Percentiles rank a stretch among this genome's conserved stretches.
Evolutionary conservation across 2,329 filamentous ascomycete genomes (phyloP).

Genomic region (Cladophialophora psammophila): DNA sequence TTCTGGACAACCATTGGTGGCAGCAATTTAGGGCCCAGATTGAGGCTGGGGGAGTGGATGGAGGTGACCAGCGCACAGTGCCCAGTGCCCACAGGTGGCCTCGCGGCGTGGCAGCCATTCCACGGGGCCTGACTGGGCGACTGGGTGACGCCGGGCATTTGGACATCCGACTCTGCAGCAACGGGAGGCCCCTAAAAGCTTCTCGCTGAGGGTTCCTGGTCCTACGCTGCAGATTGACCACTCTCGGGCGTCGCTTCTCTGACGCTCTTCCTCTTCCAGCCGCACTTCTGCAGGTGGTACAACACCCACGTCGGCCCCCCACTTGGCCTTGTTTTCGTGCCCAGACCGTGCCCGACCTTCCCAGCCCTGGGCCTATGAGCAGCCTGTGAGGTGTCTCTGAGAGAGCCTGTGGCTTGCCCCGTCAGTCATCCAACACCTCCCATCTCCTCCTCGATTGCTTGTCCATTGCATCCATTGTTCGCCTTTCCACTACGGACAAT

Average conservation of each 20-base stretch:
- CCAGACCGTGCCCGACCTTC: not conserved
- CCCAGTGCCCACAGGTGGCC: not conserved
- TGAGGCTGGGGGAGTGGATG: conserved; percentile 9
- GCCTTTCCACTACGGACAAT: conserved; percentile 12
- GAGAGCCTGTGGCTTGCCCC: not conserved
- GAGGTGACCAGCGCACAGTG: not conserved
- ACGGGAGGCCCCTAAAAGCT: not conserved
- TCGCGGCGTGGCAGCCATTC: not conserved
- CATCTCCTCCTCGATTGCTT: not conserved
- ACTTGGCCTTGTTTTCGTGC: conserved; percentile 3
- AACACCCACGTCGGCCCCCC: not conserved
- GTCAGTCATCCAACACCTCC: not conserved
- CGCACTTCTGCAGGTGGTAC: conserved; percentile 20
- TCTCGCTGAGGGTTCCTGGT: not conserved
- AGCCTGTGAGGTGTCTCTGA: too few species aligned
- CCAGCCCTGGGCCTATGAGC: not conserved
- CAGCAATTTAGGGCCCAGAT: conserved; percentile 4
- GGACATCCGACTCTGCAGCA: conserved; percentile 5
- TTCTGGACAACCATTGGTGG: conserved; percentile 27
- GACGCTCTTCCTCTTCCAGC: conserved; percentile 16
- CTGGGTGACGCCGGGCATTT: conserved; percentile 7
- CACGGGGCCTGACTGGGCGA: conserved; percentile 6
- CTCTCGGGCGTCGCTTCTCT: conserved; percentile 1
- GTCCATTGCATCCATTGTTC: not conserved
- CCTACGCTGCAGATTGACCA: conserved; percentile 6